Conservation (phyloP, 805 yeast genomes). For the Hanseniaspora lindneri region DNA sequence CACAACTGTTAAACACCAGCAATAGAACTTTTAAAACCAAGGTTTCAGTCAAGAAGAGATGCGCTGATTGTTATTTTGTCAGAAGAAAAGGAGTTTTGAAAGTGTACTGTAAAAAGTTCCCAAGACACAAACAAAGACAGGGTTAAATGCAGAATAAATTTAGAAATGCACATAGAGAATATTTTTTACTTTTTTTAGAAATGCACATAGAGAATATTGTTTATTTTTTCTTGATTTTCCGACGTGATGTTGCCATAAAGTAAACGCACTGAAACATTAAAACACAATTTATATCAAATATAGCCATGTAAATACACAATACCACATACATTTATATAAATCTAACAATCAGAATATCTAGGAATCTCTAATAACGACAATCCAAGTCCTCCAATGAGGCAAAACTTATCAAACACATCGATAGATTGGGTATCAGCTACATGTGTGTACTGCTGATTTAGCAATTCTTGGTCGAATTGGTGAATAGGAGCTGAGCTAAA, state of each 20-base stretch:
- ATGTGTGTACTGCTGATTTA: slow-evolving; percentile 50
- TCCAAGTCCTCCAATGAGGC: slow-evolving; percentile 73
- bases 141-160: too few species aligned
- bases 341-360: neutral
- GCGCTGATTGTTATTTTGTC: slow-evolving; percentile 82
- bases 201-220: too few species aligned
- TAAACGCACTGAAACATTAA: neutral
- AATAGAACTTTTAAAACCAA: slow-evolving; percentile 78
- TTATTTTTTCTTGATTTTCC: too few species aligned
- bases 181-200: too few species aligned
- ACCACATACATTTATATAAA: neutral
- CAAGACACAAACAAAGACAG: slow-evolving; percentile 90
- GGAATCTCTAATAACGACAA: slow-evolving; percentile 40
- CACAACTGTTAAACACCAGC: neutral
- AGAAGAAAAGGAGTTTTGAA: slow-evolving; percentile 91
- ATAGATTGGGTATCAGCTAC: slow-evolving; percentile 84
- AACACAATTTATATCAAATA: neutral
- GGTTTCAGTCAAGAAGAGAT: slow-evolving; percentile 85
- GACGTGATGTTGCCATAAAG: too few species aligned
- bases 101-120: slow-evolving; percentile 84
- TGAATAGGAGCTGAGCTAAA: slow-evolving; percentile 12
- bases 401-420: slow-evolving; percentile 31
- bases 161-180: too few species aligned
- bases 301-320: neutral
- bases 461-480: neutral